Percentiles rank a stretch among this genome's conserved stretches.
phyloP scores from a whole-genome alignment of 2,329 filamentous ascomycete genomes.

The Sporothrix schenckii region DNA sequence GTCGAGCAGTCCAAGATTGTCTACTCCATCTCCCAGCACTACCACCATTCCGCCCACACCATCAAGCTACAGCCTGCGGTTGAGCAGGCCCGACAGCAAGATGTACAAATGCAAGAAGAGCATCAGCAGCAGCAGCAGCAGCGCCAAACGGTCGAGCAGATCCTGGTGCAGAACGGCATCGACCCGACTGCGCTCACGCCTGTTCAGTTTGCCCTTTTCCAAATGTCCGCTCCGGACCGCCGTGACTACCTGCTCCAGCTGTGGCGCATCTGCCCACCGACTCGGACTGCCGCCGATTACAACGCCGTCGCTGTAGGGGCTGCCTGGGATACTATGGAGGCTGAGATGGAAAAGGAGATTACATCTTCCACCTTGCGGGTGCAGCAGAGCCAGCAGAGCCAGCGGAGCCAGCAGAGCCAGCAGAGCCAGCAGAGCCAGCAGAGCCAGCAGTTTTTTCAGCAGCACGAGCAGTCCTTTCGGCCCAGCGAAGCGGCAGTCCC shows the following conservation, averaged over 20 bases:
- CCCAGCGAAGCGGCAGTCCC: not conserved
- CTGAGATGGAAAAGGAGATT: constrained; percentile 58
- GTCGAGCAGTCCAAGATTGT: constrained; percentile 53
- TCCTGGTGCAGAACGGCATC: constrained; percentile 69
- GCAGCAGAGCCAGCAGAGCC: constrained; percentile 56
- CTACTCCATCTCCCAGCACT: constrained; percentile 80
- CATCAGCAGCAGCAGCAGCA: constrained; percentile 47
- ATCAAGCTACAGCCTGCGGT: constrained; percentile 47
- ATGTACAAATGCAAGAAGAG: constrained; percentile 43
- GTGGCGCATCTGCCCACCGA: constrained; percentile 79
- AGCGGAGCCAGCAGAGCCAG: constrained; percentile 45
- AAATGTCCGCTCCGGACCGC: constrained; percentile 71
- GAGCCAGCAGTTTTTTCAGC: constrained; percentile 34
- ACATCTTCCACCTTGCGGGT: constrained; percentile 64
- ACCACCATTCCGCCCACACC: constrained; percentile 76
- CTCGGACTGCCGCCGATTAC: constrained; percentile 50
- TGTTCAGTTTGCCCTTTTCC: constrained; percentile 78
- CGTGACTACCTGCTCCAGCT: constrained; percentile 76
- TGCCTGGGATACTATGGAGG: constrained; percentile 52
- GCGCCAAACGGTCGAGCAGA: constrained; percentile 56
- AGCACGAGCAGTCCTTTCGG: constrained; percentile 9
- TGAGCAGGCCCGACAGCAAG: constrained; percentile 41
- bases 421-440: constrained; percentile 46
- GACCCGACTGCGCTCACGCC: constrained; percentile 69
- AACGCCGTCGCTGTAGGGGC: constrained; percentile 50